Evolutionary conservation across 306 rosid species (phyloP).

Genomic region (Dalbergia oliveri): DNA sequence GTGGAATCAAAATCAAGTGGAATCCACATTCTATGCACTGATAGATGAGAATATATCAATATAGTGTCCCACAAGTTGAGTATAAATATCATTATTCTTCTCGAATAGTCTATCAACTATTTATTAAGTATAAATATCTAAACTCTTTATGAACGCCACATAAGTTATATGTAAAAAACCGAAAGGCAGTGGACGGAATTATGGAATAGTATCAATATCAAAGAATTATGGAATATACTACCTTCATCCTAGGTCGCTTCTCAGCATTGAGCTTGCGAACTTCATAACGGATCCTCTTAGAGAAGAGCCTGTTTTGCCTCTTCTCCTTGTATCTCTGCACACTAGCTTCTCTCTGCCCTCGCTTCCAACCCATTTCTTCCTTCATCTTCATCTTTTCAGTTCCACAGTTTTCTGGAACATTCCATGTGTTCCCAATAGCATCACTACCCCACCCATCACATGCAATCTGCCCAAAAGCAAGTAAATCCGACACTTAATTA

Average conservation of each 20-base stretch:
- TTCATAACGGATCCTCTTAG: conserved; percentile 82
- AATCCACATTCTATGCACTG: too few relatives aligned
- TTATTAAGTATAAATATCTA: too few relatives aligned
- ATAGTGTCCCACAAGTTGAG: too few relatives aligned
- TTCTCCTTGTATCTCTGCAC: conserved; percentile 88
- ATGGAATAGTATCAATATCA: too few relatives aligned
- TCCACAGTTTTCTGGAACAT: conserved; percentile 61
- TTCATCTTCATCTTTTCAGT: conserved; percentile 31
- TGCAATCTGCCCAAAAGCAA: conserved; percentile 45
- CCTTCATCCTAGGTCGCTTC: conserved; percentile 95
- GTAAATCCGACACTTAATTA: background rate
- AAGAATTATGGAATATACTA: conserved; percentile 29
- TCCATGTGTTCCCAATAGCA: conserved; percentile 63
- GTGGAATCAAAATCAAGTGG: too few relatives aligned
- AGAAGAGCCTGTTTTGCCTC: conserved; percentile 80
- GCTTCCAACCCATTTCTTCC: conserved; percentile 55
- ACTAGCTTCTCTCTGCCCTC: conserved; percentile 83
- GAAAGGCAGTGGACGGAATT: too few relatives aligned
- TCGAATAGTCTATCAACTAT: too few relatives aligned
- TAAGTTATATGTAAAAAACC: too few relatives aligned
- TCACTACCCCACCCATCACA: conserved; percentile 60
- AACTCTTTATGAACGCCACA: too few relatives aligned
- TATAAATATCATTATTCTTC: too few relatives aligned
- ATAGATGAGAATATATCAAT: too few relatives aligned
- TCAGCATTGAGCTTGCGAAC: conserved; percentile 95